A percentile compares a stretch with the other conserved stretches of the same genome.
Evolutionary conservation across 257 asterid genomes (phyloP).

Genomic region (Paraleonurus japonicus): DNA sequence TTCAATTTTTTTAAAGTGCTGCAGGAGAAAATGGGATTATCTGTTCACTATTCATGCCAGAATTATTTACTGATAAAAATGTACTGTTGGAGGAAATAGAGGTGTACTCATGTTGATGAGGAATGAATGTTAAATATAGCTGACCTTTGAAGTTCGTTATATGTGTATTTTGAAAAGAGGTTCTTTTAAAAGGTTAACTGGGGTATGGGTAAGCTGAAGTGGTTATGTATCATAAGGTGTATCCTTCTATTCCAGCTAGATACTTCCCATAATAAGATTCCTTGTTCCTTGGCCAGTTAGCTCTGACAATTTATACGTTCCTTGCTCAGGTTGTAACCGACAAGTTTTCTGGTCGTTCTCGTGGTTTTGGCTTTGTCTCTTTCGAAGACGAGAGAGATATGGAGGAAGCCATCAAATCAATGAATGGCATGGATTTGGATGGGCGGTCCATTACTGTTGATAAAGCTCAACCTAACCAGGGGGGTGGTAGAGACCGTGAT

Average conservation of each 20-base stretch:
- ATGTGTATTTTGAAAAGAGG: constrained; percentile 30
- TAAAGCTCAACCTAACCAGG: constrained; percentile 81
- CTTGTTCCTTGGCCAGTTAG: constrained; percentile 10
- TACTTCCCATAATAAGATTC: constrained; percentile 8
- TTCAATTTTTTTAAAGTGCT: constrained; percentile 26
- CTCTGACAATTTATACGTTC: neutral
- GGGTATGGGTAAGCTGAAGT: constrained; percentile 32
- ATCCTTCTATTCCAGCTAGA: constrained; percentile 31
- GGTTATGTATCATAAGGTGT: constrained; percentile 30
- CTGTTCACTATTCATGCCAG: constrained; percentile 31
- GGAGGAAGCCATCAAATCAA: constrained; percentile 93
- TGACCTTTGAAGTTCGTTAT: constrained; percentile 30
- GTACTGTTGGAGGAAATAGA: constrained; percentile 26
- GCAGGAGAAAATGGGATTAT: constrained; percentile 31
- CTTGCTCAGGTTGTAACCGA: constrained; percentile 67
- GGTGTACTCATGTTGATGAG: constrained; percentile 33
- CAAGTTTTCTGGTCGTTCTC: constrained; percentile 80
- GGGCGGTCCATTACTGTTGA: constrained; percentile 89
- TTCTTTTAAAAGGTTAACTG: constrained; percentile 34
- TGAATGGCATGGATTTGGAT: constrained; percentile 89
- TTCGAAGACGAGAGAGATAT: constrained; percentile 79
- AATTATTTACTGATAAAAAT: constrained; percentile 29
- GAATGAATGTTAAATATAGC: constrained; percentile 30
- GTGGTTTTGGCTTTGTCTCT: constrained; percentile 93
- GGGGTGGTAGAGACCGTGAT: constrained; percentile 56